Evolutionary conservation across 768 basidiomycete species (phyloP), one percentile per base, ranked within the genome.

Genomic region (Arthromyces matolae): DNA sequence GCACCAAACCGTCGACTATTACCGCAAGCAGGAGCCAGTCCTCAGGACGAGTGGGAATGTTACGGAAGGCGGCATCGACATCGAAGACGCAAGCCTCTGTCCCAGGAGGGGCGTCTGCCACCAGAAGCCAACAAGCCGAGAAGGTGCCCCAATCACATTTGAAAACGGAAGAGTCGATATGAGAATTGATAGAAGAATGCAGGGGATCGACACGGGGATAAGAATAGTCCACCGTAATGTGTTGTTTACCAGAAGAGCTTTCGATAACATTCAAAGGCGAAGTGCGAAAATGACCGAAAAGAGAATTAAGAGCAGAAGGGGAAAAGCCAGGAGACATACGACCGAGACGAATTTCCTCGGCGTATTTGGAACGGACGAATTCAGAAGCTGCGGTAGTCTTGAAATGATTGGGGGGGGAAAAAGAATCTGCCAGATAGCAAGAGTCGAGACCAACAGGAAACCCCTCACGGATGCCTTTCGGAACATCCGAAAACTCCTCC

Each of bases 131-230:
- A 16, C 41, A 42, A 1, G 31, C 23, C 0, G 24, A 36, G n/a
- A 36, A 45, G 32, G 44, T 45, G 1, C 43, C 33, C 33, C 43
- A 45, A 18, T 45, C 16, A 13, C 32, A 45, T 6, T 22, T 22
- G 8, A 41, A 27, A 5, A 8, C 5, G 9, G 13, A 27, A 9
- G n/a, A 0, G 13, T 43, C 42, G 16, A 34, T 43, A 3, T 13
- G 3, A 24, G 42, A 43, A 9, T 43, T 43, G 0, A 43, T n/a
- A n/a, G n/a, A n/a, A 2, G 13, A 23, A 43, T 23, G 18, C 1
- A 0, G 0, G 3, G 18, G 8, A 20, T 43, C 32, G 8, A 33
- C 22, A 8, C 14, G 6, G 2, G 19, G 35, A 6, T 5, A 37
- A 3, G 35, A 45, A 0, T 25, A 6, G 10, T 45, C 18, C 0